Conservation (phyloP, 2,329 filamentous ascomycete species). For the Xylariaceae sp. region DNA sequence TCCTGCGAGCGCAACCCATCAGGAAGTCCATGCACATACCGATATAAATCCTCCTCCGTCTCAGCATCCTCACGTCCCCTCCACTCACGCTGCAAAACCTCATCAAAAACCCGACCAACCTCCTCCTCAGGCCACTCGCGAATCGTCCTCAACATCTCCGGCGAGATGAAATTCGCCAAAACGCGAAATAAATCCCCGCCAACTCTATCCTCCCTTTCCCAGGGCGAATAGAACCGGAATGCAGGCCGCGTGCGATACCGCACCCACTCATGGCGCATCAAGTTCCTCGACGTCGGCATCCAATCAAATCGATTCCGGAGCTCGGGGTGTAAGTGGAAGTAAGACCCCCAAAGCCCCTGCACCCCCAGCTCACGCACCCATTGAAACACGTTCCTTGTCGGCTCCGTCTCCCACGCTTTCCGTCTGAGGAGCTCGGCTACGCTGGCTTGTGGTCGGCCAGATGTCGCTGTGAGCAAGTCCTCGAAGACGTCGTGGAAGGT, state of each 20-base stretch:
- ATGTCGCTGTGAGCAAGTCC: conserved; percentile 48
- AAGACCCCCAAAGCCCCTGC: conserved; percentile 36
- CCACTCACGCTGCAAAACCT: not conserved
- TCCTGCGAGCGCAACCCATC: too few relatives aligned
- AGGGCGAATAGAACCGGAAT: too few relatives aligned
- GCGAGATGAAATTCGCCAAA: not conserved
- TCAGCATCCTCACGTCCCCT: not conserved
- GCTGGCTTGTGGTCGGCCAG: conserved; percentile 39
- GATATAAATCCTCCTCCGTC: conserved; percentile 8
- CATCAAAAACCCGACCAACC: not conserved
- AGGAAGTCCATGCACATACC: not conserved
- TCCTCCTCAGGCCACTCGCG: not conserved
- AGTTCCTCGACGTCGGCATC: not conserved
- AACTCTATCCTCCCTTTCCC: too few relatives aligned
- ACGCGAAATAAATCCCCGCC: not conserved
- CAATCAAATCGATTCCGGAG: not conserved
- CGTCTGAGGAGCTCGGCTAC: conserved; percentile 28
- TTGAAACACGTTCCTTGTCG: conserved; percentile 27
- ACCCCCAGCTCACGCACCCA: conserved; percentile 39
- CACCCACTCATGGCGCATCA: too few relatives aligned
- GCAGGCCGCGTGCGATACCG: too few relatives aligned
- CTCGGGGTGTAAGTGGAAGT: conserved; percentile 20
- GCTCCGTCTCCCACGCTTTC: conserved; percentile 33
- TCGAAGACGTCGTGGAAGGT: conserved; percentile 55
- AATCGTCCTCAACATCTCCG: not conserved